Base-by-base conservation (phyloP, 495 filamentous ascomycete genomes). In the Penicillium fimorum region DNA sequence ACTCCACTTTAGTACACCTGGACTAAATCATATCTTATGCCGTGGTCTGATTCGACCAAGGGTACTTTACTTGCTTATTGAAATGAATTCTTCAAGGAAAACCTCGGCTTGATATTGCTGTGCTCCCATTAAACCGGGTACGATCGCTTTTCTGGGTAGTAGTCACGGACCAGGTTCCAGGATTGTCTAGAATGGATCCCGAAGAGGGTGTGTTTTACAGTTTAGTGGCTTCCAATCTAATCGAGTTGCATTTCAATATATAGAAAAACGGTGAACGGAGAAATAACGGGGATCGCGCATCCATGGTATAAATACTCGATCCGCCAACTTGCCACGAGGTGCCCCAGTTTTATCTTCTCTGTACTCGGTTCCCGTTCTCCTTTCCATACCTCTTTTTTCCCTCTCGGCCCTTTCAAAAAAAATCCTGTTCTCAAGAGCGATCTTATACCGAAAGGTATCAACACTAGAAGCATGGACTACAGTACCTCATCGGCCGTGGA, bases 21-120 rank as follows among this genome's bases (percentile, higher is more conserved):
- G 10, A 22, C 11, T 41, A 18, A 46, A 30, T 44, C 10, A 3
- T 24, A n/a, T n/a, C 4, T 53, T 25, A 24, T n/a, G 24, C 24
- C 12, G 40, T 63, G 54, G 54, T 60, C 29, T 63, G 63, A 60
- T 66, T 63, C 40, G 63, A 51, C 27, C 25, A 33, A 32, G n/a
- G 10, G 25, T 22, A 38, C 25, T 52, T 15, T 12, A 49, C 8
- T 27, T 12, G n/a, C 3, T 33, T 15, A 12, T 11, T 10, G 22
- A 27, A 50, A 13, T 5, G 20, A 38, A 35, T 11, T 25, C n/a
- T 1, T 24, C 11, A 27, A 9, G 25, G n/a, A n/a, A 46, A 46
- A 15, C 30, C 7, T 35, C 27, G 47, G 18, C 32, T 40, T 45
- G 43, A 22, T 46, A 18, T 43, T 43, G 15, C 27, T 47, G 4